Evolutionary conservation across 371 early-diverging fungal species (phyloP).

Genomic region (Thermomucor indicae-seudaticae): DNA sequence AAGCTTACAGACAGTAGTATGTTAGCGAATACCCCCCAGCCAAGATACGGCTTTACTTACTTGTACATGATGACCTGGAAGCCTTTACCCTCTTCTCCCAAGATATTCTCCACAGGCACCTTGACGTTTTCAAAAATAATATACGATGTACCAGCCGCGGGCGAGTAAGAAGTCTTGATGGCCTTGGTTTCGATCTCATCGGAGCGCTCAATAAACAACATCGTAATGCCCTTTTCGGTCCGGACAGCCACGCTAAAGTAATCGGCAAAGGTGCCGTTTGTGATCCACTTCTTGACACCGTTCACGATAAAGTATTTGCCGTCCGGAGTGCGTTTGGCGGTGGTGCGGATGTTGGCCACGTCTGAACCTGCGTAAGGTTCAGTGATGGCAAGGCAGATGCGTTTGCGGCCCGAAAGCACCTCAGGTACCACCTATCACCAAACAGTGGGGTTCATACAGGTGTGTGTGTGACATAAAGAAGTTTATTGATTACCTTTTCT

Average conservation of each 20-base stretch:
- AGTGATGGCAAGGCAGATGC: slow-evolving; percentile 68
- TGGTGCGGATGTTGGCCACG: slow-evolving; percentile 70
- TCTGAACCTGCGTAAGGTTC: slow-evolving; percentile 76
- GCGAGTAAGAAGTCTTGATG: slow-evolving; percentile 61
- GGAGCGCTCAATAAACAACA: slow-evolving; percentile 58
- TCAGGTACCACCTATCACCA: slow-evolving; percentile 65
- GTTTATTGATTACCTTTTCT: slow-evolving; percentile 44
- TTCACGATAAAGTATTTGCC: slow-evolving; percentile 68
- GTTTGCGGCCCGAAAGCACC: slow-evolving; percentile 65
- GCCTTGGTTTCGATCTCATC: slow-evolving; percentile 53
- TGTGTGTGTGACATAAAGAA: neutral
- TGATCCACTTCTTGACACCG: slow-evolving; percentile 68
- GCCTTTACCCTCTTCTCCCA: slow-evolving; percentile 85
- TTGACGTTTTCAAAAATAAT: slow-evolving; percentile 52
- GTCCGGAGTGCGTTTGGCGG: slow-evolving; percentile 67
- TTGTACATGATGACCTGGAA: slow-evolving; percentile 74
- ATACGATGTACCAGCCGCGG: slow-evolving; percentile 54
- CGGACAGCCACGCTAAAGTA: slow-evolving; percentile 65
- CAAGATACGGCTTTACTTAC: neutral
- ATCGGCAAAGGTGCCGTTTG: slow-evolving; percentile 31
- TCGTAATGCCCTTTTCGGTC: slow-evolving; percentile 62
- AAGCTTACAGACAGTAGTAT: slow-evolving; percentile 52
- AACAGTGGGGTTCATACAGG: slow-evolving; percentile 25
- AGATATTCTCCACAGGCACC: slow-evolving; percentile 78
- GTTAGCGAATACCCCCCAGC: slow-evolving; percentile 14